Evolutionary conservation across 495 filamentous ascomycete genomes (phyloP), one percentile per base, ranked within the genome.

Genomic region (Aspergillus indologenus): DNA sequence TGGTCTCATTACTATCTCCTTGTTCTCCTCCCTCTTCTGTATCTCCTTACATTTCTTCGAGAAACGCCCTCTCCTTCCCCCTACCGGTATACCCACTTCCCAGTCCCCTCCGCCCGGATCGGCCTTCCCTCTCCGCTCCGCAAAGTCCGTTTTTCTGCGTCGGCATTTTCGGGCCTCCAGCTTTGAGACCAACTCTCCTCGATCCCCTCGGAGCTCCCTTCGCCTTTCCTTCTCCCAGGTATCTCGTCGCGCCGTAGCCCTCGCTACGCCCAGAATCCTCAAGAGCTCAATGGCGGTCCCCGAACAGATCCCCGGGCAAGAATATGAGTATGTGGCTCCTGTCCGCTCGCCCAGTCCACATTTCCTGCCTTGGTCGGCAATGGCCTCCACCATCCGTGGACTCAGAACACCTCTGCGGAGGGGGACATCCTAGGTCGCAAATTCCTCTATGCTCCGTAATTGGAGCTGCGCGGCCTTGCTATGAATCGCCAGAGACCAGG

Each of bases 271-370:
- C 34, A 40, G 61, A 70, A 74, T 68, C 71, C 72, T 67, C 61
- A 54, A 58, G 60, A 72, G 74, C 71, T 75, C 68, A 61, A 79
- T 79, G 77, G 77, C 74, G 66, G 51, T 57, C 44, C 51, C 73
- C 58, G 71, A 77, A 31, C 71, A 78, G 31, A 61, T 74, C 26
- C 66, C 69, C 46, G 75, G 58, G 56, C 58, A 71, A 58, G 76
- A 79, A 71, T 79, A 66, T 61, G 77, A 79, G 77, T 79, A 76
- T 57, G 76, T 76, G n/a, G 24, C 42, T 44, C 31, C 50, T 29
- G 17, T 19, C 8, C 47, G 31, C 45, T 24, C 62, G n/a, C 56
- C 20, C 34, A 40, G 12, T 40, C 34, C 34, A 40, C 34, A 14
- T 40, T 14, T 40, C 34, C 34, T 7, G 34, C 12, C 12, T 17